These are phyloP conservation scores for Claviceps humidiphila DNA, from an alignment of 2,329 filamentous ascomycete species.

Conservation along the genomic window DNA sequence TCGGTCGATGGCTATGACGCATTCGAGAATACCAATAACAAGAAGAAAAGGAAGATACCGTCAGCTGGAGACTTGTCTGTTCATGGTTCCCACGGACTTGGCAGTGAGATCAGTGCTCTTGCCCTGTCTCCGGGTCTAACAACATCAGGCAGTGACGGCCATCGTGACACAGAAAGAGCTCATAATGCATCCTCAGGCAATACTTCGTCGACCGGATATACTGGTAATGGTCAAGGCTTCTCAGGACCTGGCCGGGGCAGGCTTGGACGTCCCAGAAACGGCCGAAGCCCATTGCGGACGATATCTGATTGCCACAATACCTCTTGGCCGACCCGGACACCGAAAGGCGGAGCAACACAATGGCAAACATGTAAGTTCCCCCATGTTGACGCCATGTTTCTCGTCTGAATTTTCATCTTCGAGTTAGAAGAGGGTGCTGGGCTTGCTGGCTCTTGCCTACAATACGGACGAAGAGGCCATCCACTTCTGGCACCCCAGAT, in stretches of 20 bases:
- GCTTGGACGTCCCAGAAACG: slow-evolving; percentile 54
- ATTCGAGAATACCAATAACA: slow-evolving; percentile 97
- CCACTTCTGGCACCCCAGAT: not conserved
- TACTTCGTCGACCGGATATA: slow-evolving; percentile 33
- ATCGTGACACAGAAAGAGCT: slow-evolving; percentile 12
- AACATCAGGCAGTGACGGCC: slow-evolving; percentile 18
- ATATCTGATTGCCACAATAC: slow-evolving; percentile 45
- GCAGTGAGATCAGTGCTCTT: slow-evolving; percentile 28
- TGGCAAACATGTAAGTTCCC: slow-evolving; percentile 28
- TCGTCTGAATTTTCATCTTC: no score
- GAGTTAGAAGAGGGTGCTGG: no score
- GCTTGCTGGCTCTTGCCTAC: no score
- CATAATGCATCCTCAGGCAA: slow-evolving; percentile 15
- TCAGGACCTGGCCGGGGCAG: slow-evolving; percentile 77
- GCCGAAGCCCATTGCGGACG: slow-evolving; percentile 48
- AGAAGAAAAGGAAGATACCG: slow-evolving; percentile 97
- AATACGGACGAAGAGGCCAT: not conserved
- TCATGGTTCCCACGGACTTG: slow-evolving; percentile 25
- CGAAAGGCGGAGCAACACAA: slow-evolving; percentile 32
- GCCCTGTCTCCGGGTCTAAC: slow-evolving; percentile 12
- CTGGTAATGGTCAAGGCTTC: slow-evolving; percentile 44
- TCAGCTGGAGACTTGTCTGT: slow-evolving; percentile 59
- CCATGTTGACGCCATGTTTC: not conserved
- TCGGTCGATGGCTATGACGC: slow-evolving; percentile 85
- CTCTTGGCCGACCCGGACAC: slow-evolving; percentile 37